Evolutionary conservation across 441 rosid genomes (phyloP), one percentile per base, ranked within the genome.

Genomic region (Populus hybrid): DNA sequence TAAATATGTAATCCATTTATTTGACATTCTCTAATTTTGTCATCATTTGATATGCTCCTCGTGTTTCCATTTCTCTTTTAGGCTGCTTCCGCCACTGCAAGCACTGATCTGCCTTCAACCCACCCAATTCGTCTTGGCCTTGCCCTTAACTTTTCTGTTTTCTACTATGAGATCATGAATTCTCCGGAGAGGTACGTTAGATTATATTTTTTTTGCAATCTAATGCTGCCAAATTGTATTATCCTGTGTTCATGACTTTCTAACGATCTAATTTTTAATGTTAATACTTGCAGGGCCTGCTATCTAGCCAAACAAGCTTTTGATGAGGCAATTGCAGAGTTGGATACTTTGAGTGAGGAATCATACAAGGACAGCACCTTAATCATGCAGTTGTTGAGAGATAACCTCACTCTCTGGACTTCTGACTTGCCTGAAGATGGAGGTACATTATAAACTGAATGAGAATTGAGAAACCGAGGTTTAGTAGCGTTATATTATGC

Each of bases 381-480:
- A 81, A 96, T 96, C 66, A 96, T 94, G 98, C 99, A 94, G 88
- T 93, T 96, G 71, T 87, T 96, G 70, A 93, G 98, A 91, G 99
- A 96, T 78, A 94, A 96, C 82, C 99, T 96, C 87, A 96, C 99
- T 36, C 95, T 96, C 66, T 96, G 98, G 99, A 96, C 99, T 78
- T 93, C 98, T 79, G 99, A 96, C 87, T 90, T 96, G 87, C 99
- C 99, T 75, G 98, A 94, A 87, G 98, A 96, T 81, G 98, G 98
- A 88, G 98, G 97, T 92, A 86, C 8, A 53, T 12, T 61, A 32
- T 59, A 61, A 50, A 73, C n/a, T 65, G 34, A 65, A 72, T 11
- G 70, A 67, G 32, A 42, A 73, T 1, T 7, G 61, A 67, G 23
- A 42, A 73, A 3, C 38, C 12, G 4, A 1, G 36, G 11, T 2